Evolutionary conservation across 306 rosid species (phyloP), one percentile per base, ranked within the genome.

Genomic region (Cicer cuneatum): DNA sequence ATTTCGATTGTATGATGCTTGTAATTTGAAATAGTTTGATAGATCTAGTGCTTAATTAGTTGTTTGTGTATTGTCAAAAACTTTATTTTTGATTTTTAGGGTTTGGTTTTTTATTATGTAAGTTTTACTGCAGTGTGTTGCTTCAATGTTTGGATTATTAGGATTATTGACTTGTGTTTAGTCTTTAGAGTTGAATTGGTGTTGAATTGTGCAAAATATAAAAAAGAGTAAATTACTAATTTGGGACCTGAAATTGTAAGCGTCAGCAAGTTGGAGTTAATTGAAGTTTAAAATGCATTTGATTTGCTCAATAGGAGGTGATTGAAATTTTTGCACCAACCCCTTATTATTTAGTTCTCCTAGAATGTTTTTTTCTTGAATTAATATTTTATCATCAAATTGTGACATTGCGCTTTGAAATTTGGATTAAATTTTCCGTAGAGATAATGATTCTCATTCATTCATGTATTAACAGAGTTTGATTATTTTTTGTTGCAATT

Each of bases 401-500:
- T 74, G 15, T 77, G 43, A 48, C 35, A 6, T 46, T 71, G 37
- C 39, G 8, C 45, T 64, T 54, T 79, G 52, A 37, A 65, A 13
- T 18, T 58, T 40, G 52, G 48, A 24, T 74, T 39, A 38, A 19
- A 8, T 16, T 66, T 24, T 40, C 18, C 18, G 8, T 13, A 10
- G 39, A 21, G 73, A 71, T 29, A 43, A 74, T 35, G 51, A 76
- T 73, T 47, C 61, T 24, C 42, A 13, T 61, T 24, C 42, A 13
- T 52, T 72, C 21, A 14, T 80, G 46, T 73, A 57, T 68, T 78
- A 57, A 74, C 68, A 21, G n/a, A 66, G 16, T 60, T 54, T 38
- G 4, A 35, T 64, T 77, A 15, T 70, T 51, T 65, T 69, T 38
- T 63, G 64, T 45, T 80, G 81, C 89, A 86, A 90, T 48, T 85